These are phyloP conservation scores for Trypanosoma cruzi DNA, from an alignment of 208 protist genomes.

Conservation along the genomic window DNA sequence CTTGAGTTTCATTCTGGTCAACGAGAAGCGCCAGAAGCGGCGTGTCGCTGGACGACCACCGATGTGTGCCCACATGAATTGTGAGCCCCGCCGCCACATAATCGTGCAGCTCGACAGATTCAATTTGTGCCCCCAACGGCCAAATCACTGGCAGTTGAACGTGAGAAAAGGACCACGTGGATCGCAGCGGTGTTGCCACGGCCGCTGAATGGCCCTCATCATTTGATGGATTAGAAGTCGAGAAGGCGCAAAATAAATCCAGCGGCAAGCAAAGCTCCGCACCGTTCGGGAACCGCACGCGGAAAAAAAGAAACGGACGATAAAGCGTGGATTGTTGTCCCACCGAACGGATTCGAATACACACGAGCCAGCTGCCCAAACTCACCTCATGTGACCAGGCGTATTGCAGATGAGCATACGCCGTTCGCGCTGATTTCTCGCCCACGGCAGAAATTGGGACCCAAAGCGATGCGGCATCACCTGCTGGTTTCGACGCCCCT, in stretches of 20 bases:
- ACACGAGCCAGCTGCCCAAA: slow-evolving; percentile 20
- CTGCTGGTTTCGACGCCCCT: neutral
- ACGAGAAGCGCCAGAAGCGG: neutral
- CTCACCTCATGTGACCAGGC: slow-evolving; percentile 5
- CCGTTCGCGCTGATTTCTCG: neutral
- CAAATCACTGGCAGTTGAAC: slow-evolving; percentile 20
- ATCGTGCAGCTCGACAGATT: slow-evolving; percentile 25
- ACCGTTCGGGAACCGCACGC: slow-evolving; percentile 17
- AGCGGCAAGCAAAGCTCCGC: slow-evolving; percentile 6
- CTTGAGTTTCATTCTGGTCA: neutral
- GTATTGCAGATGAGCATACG: slow-evolving; percentile 18
- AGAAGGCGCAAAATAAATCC: neutral
- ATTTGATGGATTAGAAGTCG: neutral
- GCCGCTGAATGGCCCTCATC: neutral
- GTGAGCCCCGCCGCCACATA: neutral
- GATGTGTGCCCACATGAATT: slow-evolving; percentile 15
- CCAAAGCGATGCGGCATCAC: neutral
- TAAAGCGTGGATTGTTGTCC: slow-evolving; percentile 1
- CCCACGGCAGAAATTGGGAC: slow-evolving; percentile 6
- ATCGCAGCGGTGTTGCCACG: neutral
- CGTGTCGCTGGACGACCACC: slow-evolving; percentile 11
- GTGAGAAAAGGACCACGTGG: slow-evolving; percentile 21
- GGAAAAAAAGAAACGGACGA: slow-evolving; percentile 17
- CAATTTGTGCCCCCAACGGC: slow-evolving; percentile 19
- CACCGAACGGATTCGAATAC: slow-evolving; percentile 6